Evolutionary conservation across 2,329 filamentous ascomycete species (phyloP), one percentile per base, ranked within the genome.

Genomic region (Aspergillus transmontanensis): DNA sequence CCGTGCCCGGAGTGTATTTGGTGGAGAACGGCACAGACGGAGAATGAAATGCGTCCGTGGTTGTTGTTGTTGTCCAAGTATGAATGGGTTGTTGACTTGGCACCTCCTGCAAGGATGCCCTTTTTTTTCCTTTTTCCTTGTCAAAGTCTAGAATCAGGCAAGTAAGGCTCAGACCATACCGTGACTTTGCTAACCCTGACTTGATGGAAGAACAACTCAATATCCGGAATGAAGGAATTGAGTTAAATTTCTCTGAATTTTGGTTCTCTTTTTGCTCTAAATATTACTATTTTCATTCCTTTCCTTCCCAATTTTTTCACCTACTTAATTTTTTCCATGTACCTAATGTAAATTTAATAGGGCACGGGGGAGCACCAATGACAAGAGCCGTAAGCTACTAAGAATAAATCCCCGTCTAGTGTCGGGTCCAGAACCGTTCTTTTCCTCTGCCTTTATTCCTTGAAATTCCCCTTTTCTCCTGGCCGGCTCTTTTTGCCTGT

Each of bases 351-450:
- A 50, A 50, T 9, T 30, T 16, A 48, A 28, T 12, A 48, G 45
- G 21, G 45, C 36, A 48, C 5, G 4, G 16, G 6, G 50, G n/a
- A 54, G 21, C 50, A 54, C 50, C 50, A 54, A 54, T 54, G 30
- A 28, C 3, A n/a, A 9, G 3, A 36, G 34, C 34, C 34, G 34
- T 36, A 14, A 14, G 26, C 23, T 39, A 39, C 51, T 55, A 55
- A 55, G 51, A 55, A 55, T 55, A 55, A 55, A 14, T n/a, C 34
- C 16, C 51, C 16, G 48, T 55, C 21, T 55, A 55, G 51, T 55
- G 30, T n/a, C 21, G 19, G 51, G 51, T 26, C 51, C 34, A 39
- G 51, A 55, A 54, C 50, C 50, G 6, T 54, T 54, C 50, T 36
- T 54, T 53, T 53, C 9, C 50, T 34, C 2, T 34, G 12, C 12